Conservation (phyloP, 257 asterid species). For the Solanum chilense region DNA sequence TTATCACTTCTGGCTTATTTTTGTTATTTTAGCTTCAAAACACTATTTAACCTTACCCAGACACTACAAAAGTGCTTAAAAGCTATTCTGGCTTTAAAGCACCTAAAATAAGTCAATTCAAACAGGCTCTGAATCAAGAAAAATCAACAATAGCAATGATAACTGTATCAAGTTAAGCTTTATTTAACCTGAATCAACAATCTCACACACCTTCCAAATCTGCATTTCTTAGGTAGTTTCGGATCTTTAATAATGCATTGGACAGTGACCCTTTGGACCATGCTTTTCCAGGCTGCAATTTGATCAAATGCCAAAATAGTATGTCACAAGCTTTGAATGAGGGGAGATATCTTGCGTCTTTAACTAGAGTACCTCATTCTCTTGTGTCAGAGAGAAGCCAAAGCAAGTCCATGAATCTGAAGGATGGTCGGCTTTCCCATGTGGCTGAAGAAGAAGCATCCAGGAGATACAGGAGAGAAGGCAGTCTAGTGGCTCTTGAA, state of each 20-base stretch:
- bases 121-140: background rate
- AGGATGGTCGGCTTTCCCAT: slow-evolving; percentile 34
- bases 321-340: background rate
- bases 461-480: slow-evolving; percentile 74
- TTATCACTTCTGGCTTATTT: background rate
- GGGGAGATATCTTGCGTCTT: background rate
- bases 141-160: background rate
- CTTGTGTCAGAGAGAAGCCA: slow-evolving; percentile 87
- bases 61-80: background rate
- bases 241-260: slow-evolving; percentile 44
- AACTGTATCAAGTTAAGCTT: background rate
- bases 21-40: too few species aligned
- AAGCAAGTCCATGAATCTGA: slow-evolving; percentile 53
- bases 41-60: background rate
- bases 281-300: slow-evolving; percentile 37
- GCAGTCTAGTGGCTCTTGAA: slow-evolving; percentile 79
- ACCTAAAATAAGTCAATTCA: background rate
- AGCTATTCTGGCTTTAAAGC: too few species aligned
- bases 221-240: slow-evolving; percentile 48
- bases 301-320: background rate
- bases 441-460: slow-evolving; percentile 81
- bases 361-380: slow-evolving; percentile 44
- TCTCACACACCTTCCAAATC: slow-evolving; percentile 51
- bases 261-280: slow-evolving; percentile 50
- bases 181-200: background rate